These are phyloP conservation scores for Alternaria infectoria DNA, from an alignment of 2,329 filamentous ascomycete species.

Conservation along the genomic window DNA sequence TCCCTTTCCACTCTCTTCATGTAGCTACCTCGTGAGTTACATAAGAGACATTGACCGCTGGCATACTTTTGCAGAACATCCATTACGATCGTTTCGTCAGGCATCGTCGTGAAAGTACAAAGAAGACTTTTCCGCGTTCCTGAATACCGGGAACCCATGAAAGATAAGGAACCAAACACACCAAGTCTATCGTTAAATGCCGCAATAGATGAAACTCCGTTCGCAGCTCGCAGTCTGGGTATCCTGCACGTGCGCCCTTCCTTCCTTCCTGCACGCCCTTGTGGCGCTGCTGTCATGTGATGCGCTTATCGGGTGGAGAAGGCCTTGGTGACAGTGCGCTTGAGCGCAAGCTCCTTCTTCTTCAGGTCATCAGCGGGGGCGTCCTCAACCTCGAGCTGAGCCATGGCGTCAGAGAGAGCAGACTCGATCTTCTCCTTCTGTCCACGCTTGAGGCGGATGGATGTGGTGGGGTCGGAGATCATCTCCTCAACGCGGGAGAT, in stretches of 20 bases:
- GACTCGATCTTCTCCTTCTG: slow-evolving; percentile 99
- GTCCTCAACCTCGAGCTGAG: slow-evolving; percentile 93
- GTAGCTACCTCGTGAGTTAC: slow-evolving; percentile 23
- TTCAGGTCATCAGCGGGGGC: slow-evolving; percentile 91
- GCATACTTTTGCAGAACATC: slow-evolving; percentile 31
- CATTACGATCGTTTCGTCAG: slow-evolving; percentile 36
- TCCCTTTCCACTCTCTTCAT: slow-evolving; percentile 22
- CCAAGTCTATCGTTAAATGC: slow-evolving; percentile 46
- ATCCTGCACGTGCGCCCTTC: slow-evolving; percentile 36
- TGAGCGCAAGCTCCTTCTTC: slow-evolving; percentile 99
- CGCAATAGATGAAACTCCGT: slow-evolving; percentile 39
- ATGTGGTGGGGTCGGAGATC: slow-evolving; percentile 92
- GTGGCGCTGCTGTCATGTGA: slow-evolving; percentile 9
- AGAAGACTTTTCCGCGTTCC: slow-evolving; percentile 34
- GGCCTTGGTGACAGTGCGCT: slow-evolving; percentile 97
- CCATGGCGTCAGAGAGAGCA: slow-evolving; percentile 96
- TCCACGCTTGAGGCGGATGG: slow-evolving; percentile 96
- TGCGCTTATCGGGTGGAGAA: slow-evolving; percentile 81
- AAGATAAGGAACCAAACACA: slow-evolving; percentile 41
- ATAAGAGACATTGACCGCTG: slow-evolving; percentile 28
- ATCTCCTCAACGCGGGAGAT: slow-evolving; percentile 99
- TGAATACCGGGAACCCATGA: slow-evolving; percentile 34
- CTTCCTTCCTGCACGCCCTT: slow-evolving; percentile 23
- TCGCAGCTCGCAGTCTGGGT: slow-evolving; percentile 39
- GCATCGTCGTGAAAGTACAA: slow-evolving; percentile 39